Evolutionary conservation across 805 yeast species (phyloP).

Genomic region (Cyberlindnera euphorbiiphila): DNA sequence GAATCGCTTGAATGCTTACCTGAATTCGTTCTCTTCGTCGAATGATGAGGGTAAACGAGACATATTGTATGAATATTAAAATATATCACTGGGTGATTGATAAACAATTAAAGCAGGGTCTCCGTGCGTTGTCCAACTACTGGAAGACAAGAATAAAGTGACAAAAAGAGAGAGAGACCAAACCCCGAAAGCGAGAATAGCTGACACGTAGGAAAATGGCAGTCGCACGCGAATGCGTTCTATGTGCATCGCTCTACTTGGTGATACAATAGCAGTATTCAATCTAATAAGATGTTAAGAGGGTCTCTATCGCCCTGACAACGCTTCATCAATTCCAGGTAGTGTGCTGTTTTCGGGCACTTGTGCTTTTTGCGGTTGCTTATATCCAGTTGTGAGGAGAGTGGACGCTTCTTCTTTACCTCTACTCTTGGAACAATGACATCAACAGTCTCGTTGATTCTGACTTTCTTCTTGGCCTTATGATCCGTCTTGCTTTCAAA

Average conservation of each 20-base stretch:
- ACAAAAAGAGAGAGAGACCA: too few relatives aligned
- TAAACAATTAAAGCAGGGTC: too few relatives aligned
- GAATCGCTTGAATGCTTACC: too few relatives aligned
- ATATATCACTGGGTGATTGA: too few relatives aligned
- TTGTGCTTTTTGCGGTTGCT: conserved; percentile 2
- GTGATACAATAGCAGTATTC: too few relatives aligned
- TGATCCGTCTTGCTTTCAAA: background rate
- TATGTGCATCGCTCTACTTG: too few relatives aligned
- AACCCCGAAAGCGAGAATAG: too few relatives aligned
- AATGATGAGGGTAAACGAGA: conserved; percentile 34
- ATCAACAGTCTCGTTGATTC: conserved; percentile 20
- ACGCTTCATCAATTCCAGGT: conserved; percentile 8
- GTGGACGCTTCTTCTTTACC: conserved; percentile 6
- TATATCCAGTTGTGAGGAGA: conserved; percentile 1
- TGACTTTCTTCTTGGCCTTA: conserved; percentile 13
- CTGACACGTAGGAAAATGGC: too few relatives aligned
- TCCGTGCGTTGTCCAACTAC: too few relatives aligned
- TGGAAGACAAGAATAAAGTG: too few relatives aligned
- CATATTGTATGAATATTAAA: too few relatives aligned
- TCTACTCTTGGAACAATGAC: conserved; percentile 3
- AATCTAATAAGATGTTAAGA: conserved; percentile 10
- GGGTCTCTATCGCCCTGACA: conserved; percentile 22
- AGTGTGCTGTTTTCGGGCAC: conserved; percentile 4
- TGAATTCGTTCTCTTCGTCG: conserved; percentile 28
- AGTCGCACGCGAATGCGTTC: too few relatives aligned